A percentile compares a stretch with the other conserved stretches of the same genome.
These are phyloP conservation scores for Didymella exigua DNA, from an alignment of 2,329 filamentous ascomycete species.

Conservation along the genomic window DNA sequence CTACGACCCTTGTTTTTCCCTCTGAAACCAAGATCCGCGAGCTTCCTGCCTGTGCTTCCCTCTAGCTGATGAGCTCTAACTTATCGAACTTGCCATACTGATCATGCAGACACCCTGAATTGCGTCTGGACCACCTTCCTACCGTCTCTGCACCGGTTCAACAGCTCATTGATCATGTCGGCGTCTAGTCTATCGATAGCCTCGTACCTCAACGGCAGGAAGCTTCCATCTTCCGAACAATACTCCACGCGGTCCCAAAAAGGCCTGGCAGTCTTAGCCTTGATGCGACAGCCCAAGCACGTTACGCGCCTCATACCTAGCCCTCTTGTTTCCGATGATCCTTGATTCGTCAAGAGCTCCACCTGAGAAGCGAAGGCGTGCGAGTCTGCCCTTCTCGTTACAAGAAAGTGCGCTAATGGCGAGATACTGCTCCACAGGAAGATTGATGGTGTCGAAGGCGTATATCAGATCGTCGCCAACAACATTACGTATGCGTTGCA, in stretches of 20 bases:
- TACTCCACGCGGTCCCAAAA: neutral
- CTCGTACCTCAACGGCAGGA: neutral
- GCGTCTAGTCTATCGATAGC: neutral
- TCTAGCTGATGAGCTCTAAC: neutral
- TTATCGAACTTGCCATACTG: neutral
- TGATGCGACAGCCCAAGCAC: neutral
- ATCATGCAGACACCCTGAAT: neutral
- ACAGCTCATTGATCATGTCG: neutral
- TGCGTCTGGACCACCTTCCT: neutral
- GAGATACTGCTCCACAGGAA: neutral
- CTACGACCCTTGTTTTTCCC: no score
- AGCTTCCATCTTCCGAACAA: neutral
- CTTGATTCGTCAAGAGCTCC: neutral
- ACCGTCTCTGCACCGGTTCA: neutral
- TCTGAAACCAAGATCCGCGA: no score
- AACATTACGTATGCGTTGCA: neutral
- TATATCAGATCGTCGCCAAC: neutral
- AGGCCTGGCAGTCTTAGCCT: neutral
- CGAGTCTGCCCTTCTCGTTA: neutral
- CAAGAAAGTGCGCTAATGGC: slow-evolving; percentile 1
- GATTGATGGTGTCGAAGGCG: neutral
- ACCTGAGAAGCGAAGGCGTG: neutral
- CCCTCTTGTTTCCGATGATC: neutral
- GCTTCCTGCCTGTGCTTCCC: neutral
- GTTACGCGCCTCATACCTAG: neutral